Evolutionary conservation across 2,329 filamentous ascomycete genomes (phyloP).

Genomic region (Nigrograna mackinnonii): DNA sequence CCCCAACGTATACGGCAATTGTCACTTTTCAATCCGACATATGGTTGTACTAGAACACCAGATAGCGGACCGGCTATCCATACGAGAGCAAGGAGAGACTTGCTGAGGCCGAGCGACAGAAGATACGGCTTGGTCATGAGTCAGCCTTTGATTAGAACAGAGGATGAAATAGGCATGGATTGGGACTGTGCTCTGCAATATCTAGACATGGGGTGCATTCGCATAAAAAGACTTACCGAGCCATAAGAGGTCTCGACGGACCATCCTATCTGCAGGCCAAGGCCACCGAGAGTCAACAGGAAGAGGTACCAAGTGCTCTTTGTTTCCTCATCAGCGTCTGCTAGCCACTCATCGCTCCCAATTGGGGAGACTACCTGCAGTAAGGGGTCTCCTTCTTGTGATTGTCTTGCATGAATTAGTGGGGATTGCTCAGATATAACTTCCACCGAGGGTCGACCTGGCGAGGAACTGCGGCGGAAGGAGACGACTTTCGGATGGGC

Average conservation of each 20-base stretch:
- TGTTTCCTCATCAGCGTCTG: conserved; percentile 60
- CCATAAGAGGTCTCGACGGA: conserved; percentile 93
- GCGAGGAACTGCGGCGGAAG: conserved; percentile 32
- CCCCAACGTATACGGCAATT: conserved; percentile 52
- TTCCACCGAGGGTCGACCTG: conserved; percentile 21
- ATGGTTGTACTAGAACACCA: conserved; percentile 57
- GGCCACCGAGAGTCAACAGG: conserved; percentile 82
- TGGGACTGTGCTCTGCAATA: too few relatives aligned
- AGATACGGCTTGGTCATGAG: conserved; percentile 60
- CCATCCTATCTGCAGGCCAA: conserved; percentile 91
- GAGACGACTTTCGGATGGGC: conserved; percentile 39
- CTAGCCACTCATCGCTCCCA: conserved; percentile 42
- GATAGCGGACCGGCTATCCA: conserved; percentile 62
- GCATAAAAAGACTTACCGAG: conserved; percentile 60
- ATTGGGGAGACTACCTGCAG: conserved; percentile 37
- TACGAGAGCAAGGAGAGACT: conserved; percentile 55
- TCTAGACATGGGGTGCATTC: too few relatives aligned
- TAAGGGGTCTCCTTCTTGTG: conserved; percentile 33
- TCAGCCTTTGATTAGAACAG: too few relatives aligned
- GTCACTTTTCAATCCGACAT: conserved; percentile 58
- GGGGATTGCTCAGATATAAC: conserved; percentile 40
- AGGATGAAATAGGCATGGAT: too few relatives aligned
- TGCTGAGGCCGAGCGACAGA: conserved; percentile 56
- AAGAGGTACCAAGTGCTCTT: conserved; percentile 87
- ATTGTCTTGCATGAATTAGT: conserved; percentile 30